Evolutionary conservation across 805 yeast genomes (phyloP), one percentile per base, ranked within the genome.

Genomic region (Yamadazyma ubonensis): DNA sequence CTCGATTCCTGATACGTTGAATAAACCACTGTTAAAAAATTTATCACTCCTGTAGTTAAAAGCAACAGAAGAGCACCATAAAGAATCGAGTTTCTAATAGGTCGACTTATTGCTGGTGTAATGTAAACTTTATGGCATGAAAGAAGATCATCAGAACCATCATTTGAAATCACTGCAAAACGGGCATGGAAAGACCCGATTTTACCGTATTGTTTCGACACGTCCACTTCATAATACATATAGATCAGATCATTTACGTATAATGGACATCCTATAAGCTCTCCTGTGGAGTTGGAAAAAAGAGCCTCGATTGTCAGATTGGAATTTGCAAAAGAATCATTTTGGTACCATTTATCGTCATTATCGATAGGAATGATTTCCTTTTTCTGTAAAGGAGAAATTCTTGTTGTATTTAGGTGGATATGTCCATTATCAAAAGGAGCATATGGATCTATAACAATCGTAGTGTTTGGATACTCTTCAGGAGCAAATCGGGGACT

Each of bases 1-100:
- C 72, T 53, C 21, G 85, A 60, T 59, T 79, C 87, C 61, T 75
- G 80, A 52, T 71, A 75, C 0, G 85, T 81, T 27, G 84, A 67
- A 39, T 52, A 58, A n/a, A 62, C 73, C 36, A 71, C 59, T 6
- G 69, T 61, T 43, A 73, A 53, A 26, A 63, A 44, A 26, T 76
- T 66, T 18, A 75, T 46, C 2, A 62, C 41, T n/a, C 66, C 64
- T 5, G 81, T 55, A 3, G 62, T 59, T 2, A 72, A 52, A 6
- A 76, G 55, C 14, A 71, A 59, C 11, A 58, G 57, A 1, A 65
- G 51, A 5, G 76, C 59, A 5, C 73, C 71, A 4, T 55, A 51
- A 18, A 70, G 54, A 4, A 76, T 57, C n/a, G 65, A 48, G 6
- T 46, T 37, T 4, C 66, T 57, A 12, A 76, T 57, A 6, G 57